Base-by-base conservation (phyloP, 2,329 filamentous ascomycete species). In the Cytospora piceae region DNA sequence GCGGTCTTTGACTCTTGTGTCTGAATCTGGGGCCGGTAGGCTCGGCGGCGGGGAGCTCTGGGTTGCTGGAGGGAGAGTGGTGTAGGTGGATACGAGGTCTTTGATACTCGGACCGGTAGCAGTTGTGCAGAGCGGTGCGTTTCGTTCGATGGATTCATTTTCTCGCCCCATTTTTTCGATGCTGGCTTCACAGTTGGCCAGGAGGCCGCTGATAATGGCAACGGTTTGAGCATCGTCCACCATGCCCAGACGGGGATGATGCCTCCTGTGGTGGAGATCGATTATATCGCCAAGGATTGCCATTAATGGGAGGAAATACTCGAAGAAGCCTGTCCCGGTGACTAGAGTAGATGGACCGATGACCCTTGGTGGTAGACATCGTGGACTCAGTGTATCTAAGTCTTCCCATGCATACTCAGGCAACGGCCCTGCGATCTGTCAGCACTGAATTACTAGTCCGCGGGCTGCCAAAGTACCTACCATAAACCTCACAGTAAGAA, bases 231-330 rank as follows among this genome's bases (percentile, higher is more conserved):
- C 64, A 58, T 78, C 73, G 65, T 78, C 73, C n/a, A 77, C 69
- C 14, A 68, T 68, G 31, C 79, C 77, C 0, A 83, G 73, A 0
- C 78, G 75, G 0, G 81, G 80, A 65, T 83, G 80, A 32, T 77
- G 74, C 17, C 77, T 74, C 14, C 76, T 72, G 61, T 80, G 79
- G 66, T 82, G 81, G 5, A 82, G 71, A 54, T 83, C 78, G 51
- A 83, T 80, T 9, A 83, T 80, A 61, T 83, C 79, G 0, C 82
- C 82, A 0, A 83, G 75, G 8, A 83, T 80, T 0, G 77, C 75
- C 78, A 82, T 83, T 1, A 83, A 73, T 0, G 81, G 82, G 4
- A 84, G 72, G 60, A 84, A 83, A 66, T 79, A 83, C 66, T 83
- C 81, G 55, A 83, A 83, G 46, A 82, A 80, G 0, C 78, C 78